These are phyloP conservation scores for Xylaria castorea DNA, from an alignment of 495 filamentous ascomycete species.

Conservation along the genomic window DNA sequence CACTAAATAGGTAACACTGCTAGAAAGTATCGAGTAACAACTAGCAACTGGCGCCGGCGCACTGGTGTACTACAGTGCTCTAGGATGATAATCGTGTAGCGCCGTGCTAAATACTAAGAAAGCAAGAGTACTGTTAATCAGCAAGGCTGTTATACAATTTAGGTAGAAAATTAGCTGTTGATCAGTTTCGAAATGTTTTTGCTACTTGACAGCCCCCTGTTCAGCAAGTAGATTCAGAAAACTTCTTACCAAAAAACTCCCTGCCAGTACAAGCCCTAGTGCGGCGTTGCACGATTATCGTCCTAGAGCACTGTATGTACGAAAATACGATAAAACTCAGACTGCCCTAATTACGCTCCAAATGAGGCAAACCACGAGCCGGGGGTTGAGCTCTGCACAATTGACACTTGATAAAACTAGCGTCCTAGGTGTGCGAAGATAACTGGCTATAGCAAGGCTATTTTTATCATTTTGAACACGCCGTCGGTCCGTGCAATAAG, in stretches of 20 bases:
- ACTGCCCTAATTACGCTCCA: background rate
- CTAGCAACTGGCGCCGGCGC: background rate
- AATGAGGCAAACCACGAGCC: background rate
- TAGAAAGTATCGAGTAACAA: background rate
- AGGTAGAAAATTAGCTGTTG: too few species aligned
- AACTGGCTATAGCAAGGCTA: background rate
- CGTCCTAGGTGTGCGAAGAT: background rate
- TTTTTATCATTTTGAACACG: background rate
- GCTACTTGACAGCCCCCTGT: too few species aligned
- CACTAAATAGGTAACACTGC: background rate
- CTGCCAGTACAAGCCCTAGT: too few species aligned
- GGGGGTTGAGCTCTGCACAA: background rate
- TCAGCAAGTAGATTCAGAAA: too few species aligned
- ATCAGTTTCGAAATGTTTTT: too few species aligned
- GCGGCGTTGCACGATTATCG: too few species aligned
- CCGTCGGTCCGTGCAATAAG: background rate
- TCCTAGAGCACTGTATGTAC: background rate
- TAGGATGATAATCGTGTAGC: too few species aligned
- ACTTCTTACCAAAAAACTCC: too few species aligned
- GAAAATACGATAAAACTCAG: background rate
- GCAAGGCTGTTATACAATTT: too few species aligned
- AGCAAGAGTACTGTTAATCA: too few species aligned
- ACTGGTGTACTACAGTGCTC: background rate
- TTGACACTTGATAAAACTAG: background rate
- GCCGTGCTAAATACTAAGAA: too few species aligned